Conservation (phyloP, 2,329 filamentous ascomycete genomes). For the Aspergillus sp. region DNA sequence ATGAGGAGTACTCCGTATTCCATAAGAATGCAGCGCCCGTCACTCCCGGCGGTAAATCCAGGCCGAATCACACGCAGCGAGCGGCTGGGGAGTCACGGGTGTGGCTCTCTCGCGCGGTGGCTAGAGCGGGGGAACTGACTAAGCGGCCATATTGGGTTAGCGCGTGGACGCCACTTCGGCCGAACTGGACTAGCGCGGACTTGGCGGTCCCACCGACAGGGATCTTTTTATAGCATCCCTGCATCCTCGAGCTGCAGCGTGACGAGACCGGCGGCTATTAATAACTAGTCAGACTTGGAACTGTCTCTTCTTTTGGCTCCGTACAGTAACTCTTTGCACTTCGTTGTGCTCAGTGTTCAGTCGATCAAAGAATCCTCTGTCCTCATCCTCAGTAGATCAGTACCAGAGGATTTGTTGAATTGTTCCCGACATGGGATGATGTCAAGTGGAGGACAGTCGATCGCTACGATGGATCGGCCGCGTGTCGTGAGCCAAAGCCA, state of each 20-base stretch:
- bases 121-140: not conserved
- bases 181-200: not conserved
- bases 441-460: not conserved
- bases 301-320: not conserved
- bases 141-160: not conserved
- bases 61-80: not conserved
- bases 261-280: not conserved
- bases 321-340: no score
- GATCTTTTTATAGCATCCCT: conserved; percentile 9
- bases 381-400: no score
- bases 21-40: not conserved
- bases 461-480: conserved; percentile 2
- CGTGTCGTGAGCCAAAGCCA: not conserved
- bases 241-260: not conserved
- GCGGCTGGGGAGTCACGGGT: no score
- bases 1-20: no score
- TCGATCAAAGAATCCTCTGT: no score
- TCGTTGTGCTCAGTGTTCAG: no score
- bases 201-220: not conserved
- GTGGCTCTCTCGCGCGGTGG: not conserved
- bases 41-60: not conserved
- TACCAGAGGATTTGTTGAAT: not conserved
- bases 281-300: not conserved
- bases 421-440: not conserved
- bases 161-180: not conserved